Evolutionary conservation across 2,329 filamentous ascomycete genomes (phyloP).

Genomic region (Trichoderma sp.): DNA sequence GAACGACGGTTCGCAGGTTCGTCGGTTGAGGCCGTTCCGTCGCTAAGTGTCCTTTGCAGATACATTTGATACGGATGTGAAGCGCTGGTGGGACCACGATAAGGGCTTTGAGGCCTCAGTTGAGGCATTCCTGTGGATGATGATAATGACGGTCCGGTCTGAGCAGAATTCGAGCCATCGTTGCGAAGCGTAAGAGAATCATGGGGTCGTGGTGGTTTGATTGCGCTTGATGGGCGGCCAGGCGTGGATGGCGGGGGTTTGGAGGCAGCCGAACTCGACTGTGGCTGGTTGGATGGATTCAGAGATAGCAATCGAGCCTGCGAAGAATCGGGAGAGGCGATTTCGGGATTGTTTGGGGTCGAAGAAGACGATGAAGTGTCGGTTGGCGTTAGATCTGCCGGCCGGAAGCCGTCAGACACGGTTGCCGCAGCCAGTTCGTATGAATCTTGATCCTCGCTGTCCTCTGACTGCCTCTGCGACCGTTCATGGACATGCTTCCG

Average conservation of each 20-base stretch:
- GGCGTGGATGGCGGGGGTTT: slow-evolving; percentile 25
- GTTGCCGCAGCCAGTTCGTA: slow-evolving; percentile 49
- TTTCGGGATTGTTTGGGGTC: slow-evolving; percentile 20
- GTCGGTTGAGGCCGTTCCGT: slow-evolving; percentile 68
- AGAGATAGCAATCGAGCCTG: slow-evolving; percentile 4
- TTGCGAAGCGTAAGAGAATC: slow-evolving; percentile 52
- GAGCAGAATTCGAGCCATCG: slow-evolving; percentile 41
- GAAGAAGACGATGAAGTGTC: not conserved
- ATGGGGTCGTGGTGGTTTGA: slow-evolving; percentile 48
- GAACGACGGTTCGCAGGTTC: slow-evolving; percentile 27
- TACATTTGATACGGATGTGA: slow-evolving; percentile 87
- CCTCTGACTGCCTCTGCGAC: slow-evolving; percentile 35
- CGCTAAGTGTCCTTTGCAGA: slow-evolving; percentile 66
- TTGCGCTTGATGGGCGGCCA: slow-evolving; percentile 51
- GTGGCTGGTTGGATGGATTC: not conserved
- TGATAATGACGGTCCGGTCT: slow-evolving; percentile 10
- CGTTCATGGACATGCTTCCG: slow-evolving; percentile 42
- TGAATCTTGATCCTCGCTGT: slow-evolving; percentile 42
- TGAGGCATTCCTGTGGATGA: slow-evolving; percentile 38
- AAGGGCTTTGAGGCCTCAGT: slow-evolving; percentile 57
- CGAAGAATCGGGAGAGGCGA: slow-evolving; percentile 23
- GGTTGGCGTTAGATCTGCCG: slow-evolving; percentile 25
- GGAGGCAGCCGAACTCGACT: slow-evolving; percentile 4
- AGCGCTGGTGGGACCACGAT: slow-evolving; percentile 66
- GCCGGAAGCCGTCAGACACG: slow-evolving; percentile 53